Evolutionary conservation across 2,329 filamentous ascomycete species (phyloP).

Genomic region (Sporothrix sp.): DNA sequence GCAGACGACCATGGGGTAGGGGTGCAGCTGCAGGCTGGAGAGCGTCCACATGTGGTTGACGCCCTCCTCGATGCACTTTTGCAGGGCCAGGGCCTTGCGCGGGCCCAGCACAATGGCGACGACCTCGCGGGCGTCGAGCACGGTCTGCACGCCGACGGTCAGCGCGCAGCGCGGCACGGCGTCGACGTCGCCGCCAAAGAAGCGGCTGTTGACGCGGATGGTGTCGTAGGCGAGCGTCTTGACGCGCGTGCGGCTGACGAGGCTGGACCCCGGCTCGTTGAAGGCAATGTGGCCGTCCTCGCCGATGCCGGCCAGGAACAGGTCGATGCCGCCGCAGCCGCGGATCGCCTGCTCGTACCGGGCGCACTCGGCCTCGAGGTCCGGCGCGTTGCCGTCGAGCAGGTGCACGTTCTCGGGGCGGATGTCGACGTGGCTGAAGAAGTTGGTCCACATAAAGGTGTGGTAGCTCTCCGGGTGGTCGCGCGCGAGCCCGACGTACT

Average conservation of each 20-base stretch:
- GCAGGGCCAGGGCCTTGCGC: slow-evolving; percentile 61
- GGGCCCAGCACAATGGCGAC: slow-evolving; percentile 64
- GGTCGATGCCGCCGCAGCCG: slow-evolving; percentile 59
- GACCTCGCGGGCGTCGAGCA: slow-evolving; percentile 63
- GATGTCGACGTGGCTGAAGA: slow-evolving; percentile 67
- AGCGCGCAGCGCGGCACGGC: slow-evolving; percentile 62
- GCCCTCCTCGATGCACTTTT: slow-evolving; percentile 63
- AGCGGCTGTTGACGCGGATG: slow-evolving; percentile 64
- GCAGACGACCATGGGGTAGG: slow-evolving; percentile 62
- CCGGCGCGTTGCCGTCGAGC: slow-evolving; percentile 59
- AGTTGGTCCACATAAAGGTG: slow-evolving; percentile 74
- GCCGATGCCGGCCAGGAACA: slow-evolving; percentile 68
- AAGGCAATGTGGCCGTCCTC: slow-evolving; percentile 74
- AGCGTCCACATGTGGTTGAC: slow-evolving; percentile 77
- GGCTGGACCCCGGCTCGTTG: slow-evolving; percentile 67
- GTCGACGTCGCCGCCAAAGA: slow-evolving; percentile 56
- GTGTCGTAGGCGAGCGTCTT: slow-evolving; percentile 74
- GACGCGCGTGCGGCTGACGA: slow-evolving; percentile 60
- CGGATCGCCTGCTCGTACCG: slow-evolving; percentile 63
- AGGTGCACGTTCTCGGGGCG: slow-evolving; percentile 61
- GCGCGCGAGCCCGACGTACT: slow-evolving; percentile 63
- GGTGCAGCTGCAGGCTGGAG: slow-evolving; percentile 62
- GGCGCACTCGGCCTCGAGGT: slow-evolving; percentile 61
- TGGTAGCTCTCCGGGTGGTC: slow-evolving; percentile 72
- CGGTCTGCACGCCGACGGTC: slow-evolving; percentile 45